Evolutionary conservation across 805 yeast species (phyloP), one percentile per base, ranked within the genome.

Genomic region (Metahyphopichia silvanorum): DNA sequence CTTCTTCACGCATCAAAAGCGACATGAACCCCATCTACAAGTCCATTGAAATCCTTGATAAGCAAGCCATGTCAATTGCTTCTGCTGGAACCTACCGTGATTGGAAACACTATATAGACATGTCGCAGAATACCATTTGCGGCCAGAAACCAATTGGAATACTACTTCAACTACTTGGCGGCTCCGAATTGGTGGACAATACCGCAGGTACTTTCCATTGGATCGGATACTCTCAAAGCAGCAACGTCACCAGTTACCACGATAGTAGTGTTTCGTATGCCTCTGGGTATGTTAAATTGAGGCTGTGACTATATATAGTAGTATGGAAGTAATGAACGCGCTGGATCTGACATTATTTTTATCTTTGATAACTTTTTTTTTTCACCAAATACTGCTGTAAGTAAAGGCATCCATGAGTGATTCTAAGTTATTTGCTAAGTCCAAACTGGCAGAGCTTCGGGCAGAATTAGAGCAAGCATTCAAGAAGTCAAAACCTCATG

Each of bases 211-310:
- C 43, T 4, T 74, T 87, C 43, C 44, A 72, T 17, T 87, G 96
- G 95, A 66, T 81, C 10, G 85, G 83, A 0, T 91, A 91, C 51
- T 63, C 82, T 1, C 97, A 91, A 57, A 84, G 95, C 51, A 74
- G 77, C 30, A 50, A 55, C 8, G 91, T 71, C 2, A 42, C 44
- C 0, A 48, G 53, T 12, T 43, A 62, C 1, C 35, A 46, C 18
- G 96, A 88, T 26, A 79, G 84, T 41, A 84, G 95, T 55, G 98
- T 91, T n/a, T 84, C 95, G 38, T 91, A 91, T 57, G 95, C 91
- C 1, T 75, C 91, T 28, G 96, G 91, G 0, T 82, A 75, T 49
- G 82, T 39, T 12, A 33, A 28, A 19, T 21, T 41, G 14, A 12
- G 12, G 25, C 11, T 9, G 12, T 6, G 25, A 12, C 25, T n/a